These are phyloP conservation scores for Elsinoe arachidis DNA, from an alignment of 2,329 filamentous ascomycete genomes.

Conservation along the genomic window DNA sequence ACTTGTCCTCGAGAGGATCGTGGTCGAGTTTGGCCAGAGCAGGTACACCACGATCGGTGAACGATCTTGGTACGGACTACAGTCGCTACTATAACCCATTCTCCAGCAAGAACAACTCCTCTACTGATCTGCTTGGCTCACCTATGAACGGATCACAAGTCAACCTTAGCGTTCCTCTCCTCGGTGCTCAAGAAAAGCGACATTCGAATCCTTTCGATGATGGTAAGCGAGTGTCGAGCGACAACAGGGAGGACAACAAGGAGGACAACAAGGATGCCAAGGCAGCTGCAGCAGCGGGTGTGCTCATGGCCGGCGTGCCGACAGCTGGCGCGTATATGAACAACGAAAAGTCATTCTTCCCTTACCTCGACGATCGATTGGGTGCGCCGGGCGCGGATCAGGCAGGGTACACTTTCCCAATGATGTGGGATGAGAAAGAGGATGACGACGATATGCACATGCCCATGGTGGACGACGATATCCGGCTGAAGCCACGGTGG, in stretches of 20 bases:
- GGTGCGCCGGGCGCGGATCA: slow-evolving; percentile 36
- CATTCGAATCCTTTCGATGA: slow-evolving; percentile 29
- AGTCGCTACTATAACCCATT: slow-evolving; percentile 33
- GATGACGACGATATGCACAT: slow-evolving; percentile 48
- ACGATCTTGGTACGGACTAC: slow-evolving; percentile 30
- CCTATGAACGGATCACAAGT: slow-evolving; percentile 20
- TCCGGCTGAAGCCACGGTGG: slow-evolving; percentile 33
- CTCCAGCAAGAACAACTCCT: slow-evolving; percentile 26
- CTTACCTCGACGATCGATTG: slow-evolving; percentile 40
- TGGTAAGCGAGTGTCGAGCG: slow-evolving; percentile 21
- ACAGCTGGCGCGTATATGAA: slow-evolving; percentile 16
- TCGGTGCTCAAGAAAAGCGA: slow-evolving; percentile 21
- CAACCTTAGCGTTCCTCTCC: slow-evolving; percentile 15
- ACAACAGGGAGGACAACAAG: slow-evolving; percentile 18
- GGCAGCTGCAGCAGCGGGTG: slow-evolving; percentile 13
- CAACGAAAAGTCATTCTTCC: slow-evolving; percentile 31
- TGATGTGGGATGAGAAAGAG: slow-evolving; percentile 44
- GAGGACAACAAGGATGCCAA: slow-evolving; percentile 16
- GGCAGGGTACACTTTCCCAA: slow-evolving; percentile 34
- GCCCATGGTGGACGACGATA: slow-evolving; percentile 43
- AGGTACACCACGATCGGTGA: slow-evolving; percentile 26
- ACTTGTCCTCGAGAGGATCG: slow-evolving; percentile 22
- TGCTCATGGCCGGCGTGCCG: slow-evolving; percentile 11
- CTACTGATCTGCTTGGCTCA: slow-evolving; percentile 23
- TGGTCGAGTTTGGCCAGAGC: slow-evolving; percentile 22